phyloP scores from a whole-genome alignment of 2,329 filamentous ascomycete genomes.

The Fusarium sp. region DNA sequence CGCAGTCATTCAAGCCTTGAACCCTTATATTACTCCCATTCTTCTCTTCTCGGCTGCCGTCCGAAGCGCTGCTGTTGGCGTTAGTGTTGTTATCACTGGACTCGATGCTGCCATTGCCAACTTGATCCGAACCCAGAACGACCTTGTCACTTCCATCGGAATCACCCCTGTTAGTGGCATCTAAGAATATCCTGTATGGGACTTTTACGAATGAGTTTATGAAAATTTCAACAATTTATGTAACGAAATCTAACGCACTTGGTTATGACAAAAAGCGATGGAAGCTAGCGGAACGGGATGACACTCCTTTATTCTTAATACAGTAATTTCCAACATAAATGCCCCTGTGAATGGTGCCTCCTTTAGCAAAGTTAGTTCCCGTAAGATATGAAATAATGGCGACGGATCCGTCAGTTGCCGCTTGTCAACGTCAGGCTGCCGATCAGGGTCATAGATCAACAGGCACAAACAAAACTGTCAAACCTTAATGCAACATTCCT shows the following conservation, averaged over 20 bases:
- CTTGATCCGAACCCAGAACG: background rate
- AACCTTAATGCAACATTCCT: slow-evolving; percentile 10
- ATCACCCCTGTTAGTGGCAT: rapidly evolving
- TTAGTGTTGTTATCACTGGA: background rate
- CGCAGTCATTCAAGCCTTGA: background rate
- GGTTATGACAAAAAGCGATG: background rate
- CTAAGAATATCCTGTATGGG: background rate
- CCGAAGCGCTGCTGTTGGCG: background rate
- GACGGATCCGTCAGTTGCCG: background rate
- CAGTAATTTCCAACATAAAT: background rate
- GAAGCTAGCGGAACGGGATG: background rate
- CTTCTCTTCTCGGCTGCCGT: slow-evolving; percentile 7
- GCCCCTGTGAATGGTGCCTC: background rate
- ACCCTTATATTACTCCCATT: slow-evolving; percentile 20
- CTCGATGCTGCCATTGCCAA: background rate
- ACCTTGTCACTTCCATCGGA: background rate
- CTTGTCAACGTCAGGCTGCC: background rate
- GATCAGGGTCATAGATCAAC: slow-evolving; percentile 17
- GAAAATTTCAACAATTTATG: background rate
- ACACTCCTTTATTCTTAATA: slow-evolving; percentile 20
- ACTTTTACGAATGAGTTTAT: background rate
- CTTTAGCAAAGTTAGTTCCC: background rate
- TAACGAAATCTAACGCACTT: background rate
- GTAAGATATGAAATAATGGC: background rate
- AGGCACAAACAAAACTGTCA: slow-evolving; percentile 10